These are phyloP conservation scores for Corylus heterophylla DNA, from an alignment of 306 rosid species.

Conservation along the genomic window DNA sequence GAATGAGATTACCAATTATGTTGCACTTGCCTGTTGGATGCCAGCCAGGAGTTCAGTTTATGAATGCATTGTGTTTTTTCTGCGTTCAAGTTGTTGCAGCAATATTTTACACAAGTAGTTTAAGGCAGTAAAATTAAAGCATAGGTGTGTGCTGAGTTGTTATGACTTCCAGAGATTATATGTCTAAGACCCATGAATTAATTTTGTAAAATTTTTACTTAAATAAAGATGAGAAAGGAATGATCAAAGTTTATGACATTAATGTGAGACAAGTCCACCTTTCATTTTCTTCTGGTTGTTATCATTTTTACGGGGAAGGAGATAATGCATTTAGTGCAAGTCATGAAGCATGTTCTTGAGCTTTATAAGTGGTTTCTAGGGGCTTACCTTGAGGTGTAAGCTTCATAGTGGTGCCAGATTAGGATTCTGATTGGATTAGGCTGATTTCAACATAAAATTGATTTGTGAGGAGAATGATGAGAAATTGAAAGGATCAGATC, in stretches of 20 bases:
- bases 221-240: neutral
- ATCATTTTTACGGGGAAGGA: neutral
- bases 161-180: neutral
- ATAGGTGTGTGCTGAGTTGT: neutral
- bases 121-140: neutral
- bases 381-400: neutral
- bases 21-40: slow-evolving; percentile 13
- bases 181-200: neutral
- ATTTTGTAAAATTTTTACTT: neutral
- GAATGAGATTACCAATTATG: slow-evolving; percentile 6
- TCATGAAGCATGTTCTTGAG: neutral
- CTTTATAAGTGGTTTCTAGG: neutral
- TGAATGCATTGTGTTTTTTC: slow-evolving; percentile 2
- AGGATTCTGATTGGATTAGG: neutral
- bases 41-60: slow-evolving; percentile 21
- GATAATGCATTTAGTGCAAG: neutral
- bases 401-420: neutral
- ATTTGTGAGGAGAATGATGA: neutral
- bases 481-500: neutral
- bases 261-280: neutral
- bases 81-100: neutral
- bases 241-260: neutral
- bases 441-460: neutral
- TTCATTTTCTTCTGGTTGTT: neutral
- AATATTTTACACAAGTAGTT: neutral